Evolutionary conservation across 2,329 filamentous ascomycete genomes (phyloP).

Genomic region (Knufia petricola): DNA sequence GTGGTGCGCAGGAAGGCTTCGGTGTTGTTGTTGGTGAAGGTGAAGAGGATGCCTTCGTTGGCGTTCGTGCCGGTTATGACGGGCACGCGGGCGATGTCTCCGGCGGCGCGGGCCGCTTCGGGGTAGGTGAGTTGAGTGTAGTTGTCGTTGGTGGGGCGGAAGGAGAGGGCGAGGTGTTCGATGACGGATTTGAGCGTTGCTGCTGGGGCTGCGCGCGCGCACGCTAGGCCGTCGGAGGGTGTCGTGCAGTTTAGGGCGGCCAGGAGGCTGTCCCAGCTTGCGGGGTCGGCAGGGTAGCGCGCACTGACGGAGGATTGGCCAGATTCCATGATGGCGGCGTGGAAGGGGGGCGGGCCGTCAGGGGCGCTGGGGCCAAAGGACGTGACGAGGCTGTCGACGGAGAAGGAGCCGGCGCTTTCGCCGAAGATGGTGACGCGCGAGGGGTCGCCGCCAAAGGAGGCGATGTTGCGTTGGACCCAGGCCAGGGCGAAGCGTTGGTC

Average conservation of each 20-base stretch:
- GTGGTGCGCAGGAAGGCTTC: constrained; percentile 4
- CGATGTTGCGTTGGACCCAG: constrained; percentile 32
- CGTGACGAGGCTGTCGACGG: constrained; percentile 21
- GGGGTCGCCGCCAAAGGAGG: constrained; percentile 28
- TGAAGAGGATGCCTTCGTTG: constrained; percentile 21
- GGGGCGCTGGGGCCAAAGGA: constrained; percentile 14
- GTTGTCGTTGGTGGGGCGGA: constrained; percentile 17
- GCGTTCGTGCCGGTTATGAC: constrained; percentile 24
- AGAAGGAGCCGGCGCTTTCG: constrained; percentile 27
- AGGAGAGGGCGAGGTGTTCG: constrained; percentile 15
- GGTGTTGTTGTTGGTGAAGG: constrained; percentile 14
- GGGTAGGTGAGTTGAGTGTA: constrained; percentile 14
- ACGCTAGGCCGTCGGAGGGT: constrained; percentile 12
- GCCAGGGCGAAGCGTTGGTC: constrained; percentile 31
- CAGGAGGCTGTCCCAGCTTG: constrained; percentile 13
- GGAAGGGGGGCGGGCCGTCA: constrained; percentile 20
- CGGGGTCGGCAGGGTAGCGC: constrained; percentile 8
- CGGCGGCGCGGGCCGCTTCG: constrained; percentile 10
- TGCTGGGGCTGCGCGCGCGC: constrained; percentile 18
- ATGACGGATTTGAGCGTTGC: constrained; percentile 16
- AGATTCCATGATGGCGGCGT: constrained; percentile 26
- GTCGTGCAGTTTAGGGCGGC: constrained; percentile 13
- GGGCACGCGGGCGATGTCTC: constrained; percentile 21
- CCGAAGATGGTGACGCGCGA: constrained; percentile 32
- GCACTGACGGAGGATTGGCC: constrained; percentile 20